Evolutionary conservation across 345 rosid genomes (phyloP).

Genomic region (Raphanus sativus): DNA sequence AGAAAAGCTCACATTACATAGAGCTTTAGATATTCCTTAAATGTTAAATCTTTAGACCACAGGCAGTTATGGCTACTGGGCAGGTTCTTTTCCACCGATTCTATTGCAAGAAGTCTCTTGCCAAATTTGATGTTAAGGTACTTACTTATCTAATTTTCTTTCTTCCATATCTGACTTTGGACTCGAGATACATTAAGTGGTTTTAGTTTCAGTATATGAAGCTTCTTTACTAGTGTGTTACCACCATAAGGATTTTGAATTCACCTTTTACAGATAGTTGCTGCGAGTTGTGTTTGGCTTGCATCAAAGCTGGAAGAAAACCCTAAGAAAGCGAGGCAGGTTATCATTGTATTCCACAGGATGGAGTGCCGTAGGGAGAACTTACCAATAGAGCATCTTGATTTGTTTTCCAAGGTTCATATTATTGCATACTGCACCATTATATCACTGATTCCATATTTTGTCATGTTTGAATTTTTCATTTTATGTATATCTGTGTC

Average conservation of each 20-base stretch:
- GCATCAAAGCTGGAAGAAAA: slow-evolving; percentile 90
- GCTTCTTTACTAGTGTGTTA: background rate
- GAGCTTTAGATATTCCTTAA: slow-evolving; percentile 15
- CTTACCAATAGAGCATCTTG: slow-evolving; percentile 67
- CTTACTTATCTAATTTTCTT: background rate
- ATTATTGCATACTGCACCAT: background rate
- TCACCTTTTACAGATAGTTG: slow-evolving; percentile 64
- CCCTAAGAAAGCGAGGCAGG: slow-evolving; percentile 88
- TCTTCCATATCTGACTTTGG: background rate
- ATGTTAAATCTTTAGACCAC: slow-evolving; percentile 56
- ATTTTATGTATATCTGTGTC: slow-evolving; percentile 6
- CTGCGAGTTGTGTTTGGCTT: slow-evolving; percentile 92
- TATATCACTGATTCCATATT: background rate
- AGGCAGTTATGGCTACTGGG: slow-evolving; percentile 98
- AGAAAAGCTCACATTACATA: background rate
- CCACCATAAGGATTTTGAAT: slow-evolving; percentile 3
- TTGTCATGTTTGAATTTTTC: background rate
- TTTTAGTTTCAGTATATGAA: background rate
- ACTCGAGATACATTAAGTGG: background rate
- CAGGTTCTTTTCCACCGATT: slow-evolving; percentile 93
- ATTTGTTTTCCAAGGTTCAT: slow-evolving; percentile 73
- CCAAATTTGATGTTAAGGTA: slow-evolving; percentile 85
- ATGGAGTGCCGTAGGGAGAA: slow-evolving; percentile 96
- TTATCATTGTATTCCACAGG: slow-evolving; percentile 87
- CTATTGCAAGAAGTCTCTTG: slow-evolving; percentile 95